Evolutionary conservation across 208 protist genomes (phyloP).

Genomic region (Trypanosomatidae sp.): DNA sequence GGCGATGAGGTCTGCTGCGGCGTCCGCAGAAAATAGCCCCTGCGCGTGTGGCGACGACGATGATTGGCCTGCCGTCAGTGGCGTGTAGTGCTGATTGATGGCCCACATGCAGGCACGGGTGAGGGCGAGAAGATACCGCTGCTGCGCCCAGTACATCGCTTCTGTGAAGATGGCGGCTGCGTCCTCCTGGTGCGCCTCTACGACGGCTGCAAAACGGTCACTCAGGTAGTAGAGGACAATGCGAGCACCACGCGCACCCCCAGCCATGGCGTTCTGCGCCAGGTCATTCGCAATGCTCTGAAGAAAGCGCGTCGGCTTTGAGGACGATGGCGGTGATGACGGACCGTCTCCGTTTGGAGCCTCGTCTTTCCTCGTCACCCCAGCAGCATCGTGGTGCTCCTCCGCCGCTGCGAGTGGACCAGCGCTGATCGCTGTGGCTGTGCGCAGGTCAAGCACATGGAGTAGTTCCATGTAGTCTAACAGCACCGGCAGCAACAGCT

Average conservation of each 20-base stretch:
- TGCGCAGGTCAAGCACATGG: slow-evolving; percentile 16
- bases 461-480: slow-evolving; percentile 17
- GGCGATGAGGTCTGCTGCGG: slow-evolving; percentile 8
- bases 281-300: slow-evolving; percentile 12
- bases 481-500: slow-evolving; percentile 27
- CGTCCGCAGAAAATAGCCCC: background rate
- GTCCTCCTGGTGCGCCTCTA: slow-evolving; percentile 5
- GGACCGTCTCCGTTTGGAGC: background rate
- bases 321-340: background rate
- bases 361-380: background rate
- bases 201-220: slow-evolving; percentile 4
- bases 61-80: background rate
- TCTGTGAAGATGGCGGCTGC: background rate
- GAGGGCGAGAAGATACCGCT: slow-evolving; percentile 15
- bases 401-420: background rate
- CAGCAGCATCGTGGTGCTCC: background rate
- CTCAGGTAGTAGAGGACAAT: slow-evolving; percentile 25
- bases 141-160: slow-evolving; percentile 26
- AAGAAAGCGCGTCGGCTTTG: slow-evolving; percentile 12
- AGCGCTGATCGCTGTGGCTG: background rate
- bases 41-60: background rate
- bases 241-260: slow-evolving; percentile 20
- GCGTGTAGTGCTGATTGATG: slow-evolving; percentile 19
- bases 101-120: slow-evolving; percentile 23
- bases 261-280: background rate